Conservation (phyloP, 345 rosid species). For the Excoecaria agallocha region DNA sequence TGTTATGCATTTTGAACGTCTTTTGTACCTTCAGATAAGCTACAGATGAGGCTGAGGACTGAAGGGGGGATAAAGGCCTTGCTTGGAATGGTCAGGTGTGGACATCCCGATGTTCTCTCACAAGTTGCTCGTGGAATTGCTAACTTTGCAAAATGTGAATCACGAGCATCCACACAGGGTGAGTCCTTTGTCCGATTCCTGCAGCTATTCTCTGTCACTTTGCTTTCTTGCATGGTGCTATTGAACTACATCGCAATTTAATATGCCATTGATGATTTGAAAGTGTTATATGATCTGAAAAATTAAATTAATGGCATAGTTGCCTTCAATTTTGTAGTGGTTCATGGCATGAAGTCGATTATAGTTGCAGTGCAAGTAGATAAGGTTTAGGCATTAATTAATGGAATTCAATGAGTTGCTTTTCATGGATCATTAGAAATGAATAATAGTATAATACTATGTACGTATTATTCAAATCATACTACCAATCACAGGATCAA, state of each 20-base stretch:
- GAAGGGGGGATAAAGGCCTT: constrained; percentile 39
- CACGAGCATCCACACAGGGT: constrained; percentile 34
- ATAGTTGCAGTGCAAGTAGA: not conserved
- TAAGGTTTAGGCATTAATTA: not conserved
- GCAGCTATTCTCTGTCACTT: not conserved
- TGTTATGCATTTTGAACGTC: not conserved
- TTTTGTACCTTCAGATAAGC: constrained; percentile 20
- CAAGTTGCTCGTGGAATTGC: constrained; percentile 39
- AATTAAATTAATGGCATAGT: not conserved
- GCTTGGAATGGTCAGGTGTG: constrained; percentile 39
- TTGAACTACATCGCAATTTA: too few species aligned
- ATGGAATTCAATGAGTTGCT: not conserved
- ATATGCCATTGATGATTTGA: too few species aligned
- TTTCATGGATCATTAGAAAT: not conserved
- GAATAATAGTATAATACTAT: not conserved
- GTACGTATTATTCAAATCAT: not conserved
- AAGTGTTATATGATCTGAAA: too few species aligned
- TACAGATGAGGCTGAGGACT: constrained; percentile 31
- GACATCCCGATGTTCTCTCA: constrained; percentile 39
- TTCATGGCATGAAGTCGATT: not conserved
- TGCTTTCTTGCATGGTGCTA: not conserved
- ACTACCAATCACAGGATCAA: constrained; percentile 18
- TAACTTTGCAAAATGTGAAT: constrained; percentile 37
- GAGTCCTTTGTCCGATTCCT: not conserved
- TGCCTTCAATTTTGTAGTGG: too few species aligned